Percentiles rank a stretch among this genome's conserved stretches.
Conservation (phyloP, 148 eudicot species). For the Rhododendron vialii region DNA sequence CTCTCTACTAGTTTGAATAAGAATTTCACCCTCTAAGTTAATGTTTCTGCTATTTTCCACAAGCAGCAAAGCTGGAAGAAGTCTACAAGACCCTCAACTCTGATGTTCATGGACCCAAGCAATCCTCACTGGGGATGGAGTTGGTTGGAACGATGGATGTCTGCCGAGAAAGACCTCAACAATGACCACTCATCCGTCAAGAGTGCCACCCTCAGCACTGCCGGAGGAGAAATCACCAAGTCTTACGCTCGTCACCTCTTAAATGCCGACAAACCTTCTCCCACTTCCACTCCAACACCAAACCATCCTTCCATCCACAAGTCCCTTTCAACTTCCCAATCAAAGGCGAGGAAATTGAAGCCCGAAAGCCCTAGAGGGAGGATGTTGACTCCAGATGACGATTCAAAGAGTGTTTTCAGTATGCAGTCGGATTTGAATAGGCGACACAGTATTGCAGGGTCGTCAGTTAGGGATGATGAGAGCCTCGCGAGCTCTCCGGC, state of each 20-base stretch:
- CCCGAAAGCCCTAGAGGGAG: constrained; percentile 42
- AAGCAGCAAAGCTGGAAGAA: constrained; percentile 89
- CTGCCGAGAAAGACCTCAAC: constrained; percentile 43
- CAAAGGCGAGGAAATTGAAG: constrained; percentile 42
- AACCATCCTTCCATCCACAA: constrained; percentile 29
- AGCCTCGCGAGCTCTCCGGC: constrained; percentile 62
- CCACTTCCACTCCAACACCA: constrained; percentile 23
- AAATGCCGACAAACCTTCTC: constrained; percentile 31
- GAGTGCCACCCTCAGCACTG: constrained; percentile 18
- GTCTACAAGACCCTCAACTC: constrained; percentile 47
- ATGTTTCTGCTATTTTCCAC: constrained; percentile 5
- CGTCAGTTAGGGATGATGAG: constrained; percentile 62
- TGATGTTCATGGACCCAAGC: constrained; percentile 71
- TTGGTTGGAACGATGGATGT: constrained; percentile 91
- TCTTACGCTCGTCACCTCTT: constrained; percentile 53
- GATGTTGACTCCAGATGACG: constrained; percentile 43
- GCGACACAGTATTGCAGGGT: constrained; percentile 60
- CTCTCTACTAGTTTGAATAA: background rate
- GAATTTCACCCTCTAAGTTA: background rate
- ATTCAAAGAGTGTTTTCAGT: constrained; percentile 48
- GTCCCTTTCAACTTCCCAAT: constrained; percentile 39
- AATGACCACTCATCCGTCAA: constrained; percentile 25
- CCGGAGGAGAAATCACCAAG: constrained; percentile 41
- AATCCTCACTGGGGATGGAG: constrained; percentile 98
- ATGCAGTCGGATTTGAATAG: constrained; percentile 49